A percentile compares a stretch with the other conserved stretches of the same genome.
Conservation (phyloP, 2,329 filamentous ascomycete genomes). For the Trichoderma sp. region DNA sequence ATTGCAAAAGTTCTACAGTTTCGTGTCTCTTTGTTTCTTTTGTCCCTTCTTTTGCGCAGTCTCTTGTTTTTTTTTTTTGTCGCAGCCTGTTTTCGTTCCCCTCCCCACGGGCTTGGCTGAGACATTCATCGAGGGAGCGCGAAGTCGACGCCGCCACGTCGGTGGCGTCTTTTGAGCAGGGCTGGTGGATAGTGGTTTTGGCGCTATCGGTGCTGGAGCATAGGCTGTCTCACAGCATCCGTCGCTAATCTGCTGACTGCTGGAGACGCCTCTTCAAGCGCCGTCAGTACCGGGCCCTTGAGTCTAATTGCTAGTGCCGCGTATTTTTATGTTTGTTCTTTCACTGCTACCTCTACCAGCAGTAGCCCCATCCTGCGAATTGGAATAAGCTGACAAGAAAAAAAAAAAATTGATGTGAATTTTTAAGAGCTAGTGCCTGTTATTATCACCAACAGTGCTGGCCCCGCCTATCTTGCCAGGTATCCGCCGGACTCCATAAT, state of each 20-base stretch:
- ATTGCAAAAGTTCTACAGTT: background rate
- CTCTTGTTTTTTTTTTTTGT: no score
- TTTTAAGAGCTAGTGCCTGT: background rate
- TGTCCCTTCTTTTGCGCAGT: background rate
- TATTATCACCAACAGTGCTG: background rate
- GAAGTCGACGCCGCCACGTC: background rate
- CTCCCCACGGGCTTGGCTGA: background rate
- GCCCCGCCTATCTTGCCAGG: background rate
- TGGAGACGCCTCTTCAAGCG: background rate
- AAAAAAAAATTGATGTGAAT: background rate
- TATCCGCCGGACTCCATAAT: background rate
- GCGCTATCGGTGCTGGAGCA: background rate
- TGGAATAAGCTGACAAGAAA: background rate
- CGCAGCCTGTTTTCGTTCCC: conserved; percentile 1
- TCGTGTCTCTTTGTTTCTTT: background rate
- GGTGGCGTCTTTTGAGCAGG: background rate
- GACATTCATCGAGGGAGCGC: conserved; percentile 2
- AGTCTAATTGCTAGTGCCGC: background rate
- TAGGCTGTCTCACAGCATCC: conserved; percentile 11
- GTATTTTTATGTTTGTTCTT: background rate
- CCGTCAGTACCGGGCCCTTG: background rate
- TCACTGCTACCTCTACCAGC: background rate
- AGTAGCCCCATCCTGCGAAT: background rate
- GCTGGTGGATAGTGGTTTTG: background rate
- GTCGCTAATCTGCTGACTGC: conserved; percentile 17